Conservation (phyloP, 805 yeast species). For the Groenewaldozyma tartarivorans region DNA sequence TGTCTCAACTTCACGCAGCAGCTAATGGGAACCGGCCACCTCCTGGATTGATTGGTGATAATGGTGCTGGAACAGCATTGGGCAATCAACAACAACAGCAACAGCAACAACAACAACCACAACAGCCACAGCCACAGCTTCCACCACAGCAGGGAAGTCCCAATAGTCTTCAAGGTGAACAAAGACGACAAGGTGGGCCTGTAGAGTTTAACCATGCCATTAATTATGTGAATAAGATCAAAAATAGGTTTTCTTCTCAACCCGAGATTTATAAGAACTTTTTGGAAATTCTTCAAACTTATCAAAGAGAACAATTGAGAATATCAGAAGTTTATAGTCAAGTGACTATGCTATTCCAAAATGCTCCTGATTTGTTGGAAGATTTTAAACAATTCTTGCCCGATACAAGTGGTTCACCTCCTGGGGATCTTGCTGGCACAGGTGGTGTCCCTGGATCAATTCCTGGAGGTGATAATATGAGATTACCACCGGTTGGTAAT, state of each 20-base stretch:
- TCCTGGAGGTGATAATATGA: conserved; percentile 29
- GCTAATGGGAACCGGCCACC: conserved; percentile 25
- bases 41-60: neutral
- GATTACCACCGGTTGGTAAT: conserved; percentile 82
- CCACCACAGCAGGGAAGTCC: neutral
- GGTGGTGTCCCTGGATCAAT: conserved; percentile 3
- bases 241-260: conserved; percentile 83
- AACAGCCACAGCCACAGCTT: no score
- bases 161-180: conserved; percentile 9
- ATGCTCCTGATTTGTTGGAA: conserved; percentile 88
- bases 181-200: conserved; percentile 40
- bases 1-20: conserved; percentile 32
- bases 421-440: conserved; percentile 21
- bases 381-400: conserved; percentile 95
- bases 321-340: conserved; percentile 93
- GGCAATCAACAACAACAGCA: no score
- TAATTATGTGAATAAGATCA: conserved; percentile 90
- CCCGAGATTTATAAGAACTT: conserved; percentile 95
- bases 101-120: no score
- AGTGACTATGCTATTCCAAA: conserved; percentile 77
- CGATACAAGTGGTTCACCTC: conserved; percentile 46
- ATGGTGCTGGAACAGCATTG: neutral
- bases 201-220: conserved; percentile 97
- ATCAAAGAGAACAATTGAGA: conserved; percentile 92
- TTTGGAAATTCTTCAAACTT: conserved; percentile 89